phyloP scores from a whole-genome alignment of 768 basidiomycete genomes.

The Macrocybe gigantea region DNA sequence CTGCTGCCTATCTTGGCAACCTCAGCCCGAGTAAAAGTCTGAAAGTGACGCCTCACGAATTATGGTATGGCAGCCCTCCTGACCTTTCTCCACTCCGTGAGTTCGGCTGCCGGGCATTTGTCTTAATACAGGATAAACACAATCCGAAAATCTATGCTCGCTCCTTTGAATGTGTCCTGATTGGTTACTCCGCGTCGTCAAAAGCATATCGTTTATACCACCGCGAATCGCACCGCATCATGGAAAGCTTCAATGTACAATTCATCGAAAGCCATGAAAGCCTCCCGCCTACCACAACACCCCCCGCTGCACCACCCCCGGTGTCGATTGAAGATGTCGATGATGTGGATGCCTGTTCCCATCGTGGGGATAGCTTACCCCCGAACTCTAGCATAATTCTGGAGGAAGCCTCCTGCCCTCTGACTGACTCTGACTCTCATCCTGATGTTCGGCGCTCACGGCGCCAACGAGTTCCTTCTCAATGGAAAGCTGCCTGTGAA shows the following conservation, averaged over 20 bases:
- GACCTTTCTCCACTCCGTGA: conserved; percentile 23
- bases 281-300: background rate
- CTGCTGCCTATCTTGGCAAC: conserved; percentile 14
- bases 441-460: no score
- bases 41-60: conserved; percentile 14
- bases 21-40: background rate
- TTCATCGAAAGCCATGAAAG: conserved; percentile 19
- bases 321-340: conserved; percentile 3
- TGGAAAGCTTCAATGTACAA: conserved; percentile 16
- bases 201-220: conserved; percentile 29
- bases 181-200: conserved; percentile 27
- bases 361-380: conserved; percentile 7
- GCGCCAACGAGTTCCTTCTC: no score
- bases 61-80: conserved; percentile 15
- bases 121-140: conserved; percentile 26
- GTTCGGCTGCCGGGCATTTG: conserved; percentile 29
- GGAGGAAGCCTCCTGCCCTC: conserved; percentile 26
- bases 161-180: conserved; percentile 27
- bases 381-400: conserved; percentile 19
- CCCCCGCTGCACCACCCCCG: background rate
- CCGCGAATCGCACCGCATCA: conserved; percentile 7
- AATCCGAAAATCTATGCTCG: conserved; percentile 17
- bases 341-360: no score
- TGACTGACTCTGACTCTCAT: no score
- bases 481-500: no score